Base-by-base conservation (phyloP, 2,329 filamentous ascomycete species). In the Bisporella sp. region DNA sequence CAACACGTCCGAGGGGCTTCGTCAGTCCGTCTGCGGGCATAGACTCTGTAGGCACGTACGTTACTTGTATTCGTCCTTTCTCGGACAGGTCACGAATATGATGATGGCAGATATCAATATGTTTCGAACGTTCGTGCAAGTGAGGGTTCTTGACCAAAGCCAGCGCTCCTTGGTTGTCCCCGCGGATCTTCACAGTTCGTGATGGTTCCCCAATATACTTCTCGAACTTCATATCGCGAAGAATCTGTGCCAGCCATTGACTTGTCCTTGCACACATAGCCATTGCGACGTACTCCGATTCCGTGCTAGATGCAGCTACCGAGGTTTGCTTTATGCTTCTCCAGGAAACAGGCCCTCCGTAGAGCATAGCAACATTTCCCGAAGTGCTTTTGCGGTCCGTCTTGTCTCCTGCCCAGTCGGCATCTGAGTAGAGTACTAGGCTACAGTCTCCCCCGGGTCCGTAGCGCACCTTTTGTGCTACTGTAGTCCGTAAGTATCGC, bases 221-320 rank as follows among this genome's bases (percentile, higher is more conserved):
- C 4, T 1, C 6, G 11, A 5, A 31, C 11, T 35, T 1, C 3
- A 53, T 12, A 31, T 52, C 50, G 29, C 31, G 29, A 35, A 52
- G 41, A 2, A 49, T 29, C 3, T 32, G n/a, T 11, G 39, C 41
- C 43, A 50, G 41, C 50, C 37, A 53, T 37, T 49, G 41, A 1
- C 41, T 44, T 21, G 46, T n/a, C 13, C 49, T 53, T 30, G 39
- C 39, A 21, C 35, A 47, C 31, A 49, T 21, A 33, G 31, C 46
- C 7, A 51, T 30, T 11, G 47, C 52, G 21, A 55, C 55, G 48
- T 55, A 55, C 30, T 58, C 50, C 0, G 49, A 48, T 46, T 59
- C 49, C 6, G 51, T 57, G 6, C 47, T 58, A 0, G 49, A 60
- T 4, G 45, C 47, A 8, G 50, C 41, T 2, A 59, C 45, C 6